Conservation (phyloP, 805 yeast genomes). For the Komagataella ulmi region DNA sequence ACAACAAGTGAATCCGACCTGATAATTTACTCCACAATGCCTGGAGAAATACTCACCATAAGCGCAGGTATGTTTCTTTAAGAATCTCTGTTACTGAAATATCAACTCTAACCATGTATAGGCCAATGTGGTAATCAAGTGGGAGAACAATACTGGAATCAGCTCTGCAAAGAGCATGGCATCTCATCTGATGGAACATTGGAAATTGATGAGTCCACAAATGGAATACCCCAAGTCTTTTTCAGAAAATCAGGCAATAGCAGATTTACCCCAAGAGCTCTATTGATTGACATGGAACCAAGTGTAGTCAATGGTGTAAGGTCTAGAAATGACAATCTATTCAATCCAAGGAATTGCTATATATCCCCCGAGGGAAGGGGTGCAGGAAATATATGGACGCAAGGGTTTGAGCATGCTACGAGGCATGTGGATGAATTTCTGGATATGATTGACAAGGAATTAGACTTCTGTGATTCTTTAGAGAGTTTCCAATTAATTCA, state of each 20-base stretch:
- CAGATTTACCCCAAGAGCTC: slow-evolving; percentile 78
- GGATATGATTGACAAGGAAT: slow-evolving; percentile 78
- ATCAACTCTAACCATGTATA: slow-evolving; percentile 5
- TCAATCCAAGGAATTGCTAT: slow-evolving; percentile 75
- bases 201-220: slow-evolving; percentile 17
- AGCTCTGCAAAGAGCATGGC: slow-evolving; percentile 78
- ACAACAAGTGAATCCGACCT: not conserved
- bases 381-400: slow-evolving; percentile 95
- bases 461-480: slow-evolving; percentile 79
- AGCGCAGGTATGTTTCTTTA: slow-evolving; percentile 33
- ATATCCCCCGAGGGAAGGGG: slow-evolving; percentile 76
- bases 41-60: slow-evolving; percentile 56
- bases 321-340: slow-evolving; percentile 39
- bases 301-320: slow-evolving; percentile 59
- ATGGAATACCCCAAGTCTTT: slow-evolving; percentile 75
- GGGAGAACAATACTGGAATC: slow-evolving; percentile 88
- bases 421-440: slow-evolving; percentile 57
- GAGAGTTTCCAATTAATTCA: slow-evolving; percentile 88
- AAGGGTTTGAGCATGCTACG: slow-evolving; percentile 71
- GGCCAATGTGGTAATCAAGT: slow-evolving; percentile 98
- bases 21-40: slow-evolving; percentile 14
- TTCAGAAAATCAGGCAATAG: slow-evolving; percentile 59
- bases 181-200: slow-evolving; percentile 53
- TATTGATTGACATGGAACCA: slow-evolving; percentile 83
- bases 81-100: not conserved